phyloP scores from a whole-genome alignment of 1,284 basidiomycete genomes.

The Leccinum angustisporum region DNA sequence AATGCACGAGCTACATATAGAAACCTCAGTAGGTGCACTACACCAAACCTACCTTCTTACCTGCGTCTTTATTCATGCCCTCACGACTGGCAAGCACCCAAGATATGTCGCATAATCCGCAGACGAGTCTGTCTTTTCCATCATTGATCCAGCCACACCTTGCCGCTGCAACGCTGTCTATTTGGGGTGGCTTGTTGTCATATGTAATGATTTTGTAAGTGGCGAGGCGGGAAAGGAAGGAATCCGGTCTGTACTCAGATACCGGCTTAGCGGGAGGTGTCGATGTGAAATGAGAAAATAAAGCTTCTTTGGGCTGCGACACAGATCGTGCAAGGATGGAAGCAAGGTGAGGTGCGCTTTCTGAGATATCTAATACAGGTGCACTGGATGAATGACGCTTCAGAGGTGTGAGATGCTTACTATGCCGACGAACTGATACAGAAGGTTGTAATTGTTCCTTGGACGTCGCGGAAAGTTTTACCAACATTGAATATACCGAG shows the following conservation, averaged over 20 bases:
- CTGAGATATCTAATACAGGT: slow-evolving; percentile 40
- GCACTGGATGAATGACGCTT: slow-evolving; percentile 11
- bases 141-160: slow-evolving; percentile 81
- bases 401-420: slow-evolving; percentile 9
- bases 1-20: slow-evolving; percentile 54
- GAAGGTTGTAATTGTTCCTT: slow-evolving; percentile 40
- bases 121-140: slow-evolving; percentile 71
- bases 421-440: slow-evolving; percentile 37
- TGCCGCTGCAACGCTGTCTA: slow-evolving; percentile 75
- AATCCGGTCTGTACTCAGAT: slow-evolving; percentile 70
- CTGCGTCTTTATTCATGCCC: slow-evolving; percentile 70
- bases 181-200: slow-evolving; percentile 65
- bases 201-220: slow-evolving; percentile 79
- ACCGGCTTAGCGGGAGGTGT: slow-evolving; percentile 34
- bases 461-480: slow-evolving; percentile 68
- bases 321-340: slow-evolving; percentile 67
- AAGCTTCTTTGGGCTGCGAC: slow-evolving; percentile 38
- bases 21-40: slow-evolving; percentile 17
- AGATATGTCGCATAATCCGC: slow-evolving; percentile 64
- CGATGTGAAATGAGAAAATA: slow-evolving; percentile 36
- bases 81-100: slow-evolving; percentile 70
- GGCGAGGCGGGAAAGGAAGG: slow-evolving; percentile 67
- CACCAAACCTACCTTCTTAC: slow-evolving; percentile 49
- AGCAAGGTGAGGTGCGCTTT: slow-evolving; percentile 63
- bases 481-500: slow-evolving; percentile 70